A percentile compares a stretch with the other conserved stretches of the same genome.
Evolutionary conservation across 2,329 filamentous ascomycete species (phyloP).

Genomic region (Thermoascus crustaceus): DNA sequence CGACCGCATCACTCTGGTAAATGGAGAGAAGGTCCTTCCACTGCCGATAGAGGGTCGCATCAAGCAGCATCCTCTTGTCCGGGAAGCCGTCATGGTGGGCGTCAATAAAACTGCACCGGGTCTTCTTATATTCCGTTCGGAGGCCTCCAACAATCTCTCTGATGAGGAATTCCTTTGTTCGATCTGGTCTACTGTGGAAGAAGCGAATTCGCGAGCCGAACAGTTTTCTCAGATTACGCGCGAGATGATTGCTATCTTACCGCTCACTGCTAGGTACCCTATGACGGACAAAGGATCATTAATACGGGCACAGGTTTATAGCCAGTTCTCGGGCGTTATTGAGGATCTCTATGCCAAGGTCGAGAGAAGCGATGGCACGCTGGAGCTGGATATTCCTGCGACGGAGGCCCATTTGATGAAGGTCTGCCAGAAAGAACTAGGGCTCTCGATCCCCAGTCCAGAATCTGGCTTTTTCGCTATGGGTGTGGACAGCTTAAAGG

Average conservation of each 20-base stretch:
- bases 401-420: constrained; percentile 27
- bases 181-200: constrained; percentile 32
- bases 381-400: constrained; percentile 24
- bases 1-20: constrained; percentile 24
- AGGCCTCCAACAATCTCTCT: constrained; percentile 15
- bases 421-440: constrained; percentile 23
- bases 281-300: constrained; percentile 48
- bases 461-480: constrained; percentile 37
- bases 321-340: constrained; percentile 37
- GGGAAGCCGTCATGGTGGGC: constrained; percentile 26
- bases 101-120: constrained; percentile 19
- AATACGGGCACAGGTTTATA: constrained; percentile 44
- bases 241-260: constrained; percentile 33
- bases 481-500: constrained; percentile 42
- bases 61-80: constrained; percentile 22
- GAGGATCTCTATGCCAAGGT: constrained; percentile 19
- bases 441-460: constrained; percentile 21
- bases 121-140: constrained; percentile 20
- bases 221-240: constrained; percentile 37
- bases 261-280: constrained; percentile 33
- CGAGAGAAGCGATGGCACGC: constrained; percentile 15
- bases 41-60: constrained; percentile 25
- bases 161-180: constrained; percentile 27
- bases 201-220: constrained; percentile 35
- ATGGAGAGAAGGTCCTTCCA: constrained; percentile 28